A percentile compares a stretch with the other conserved stretches of the same genome.
Evolutionary conservation across 441 rosid genomes (phyloP).

Genomic region (Oxalis stricta): DNA sequence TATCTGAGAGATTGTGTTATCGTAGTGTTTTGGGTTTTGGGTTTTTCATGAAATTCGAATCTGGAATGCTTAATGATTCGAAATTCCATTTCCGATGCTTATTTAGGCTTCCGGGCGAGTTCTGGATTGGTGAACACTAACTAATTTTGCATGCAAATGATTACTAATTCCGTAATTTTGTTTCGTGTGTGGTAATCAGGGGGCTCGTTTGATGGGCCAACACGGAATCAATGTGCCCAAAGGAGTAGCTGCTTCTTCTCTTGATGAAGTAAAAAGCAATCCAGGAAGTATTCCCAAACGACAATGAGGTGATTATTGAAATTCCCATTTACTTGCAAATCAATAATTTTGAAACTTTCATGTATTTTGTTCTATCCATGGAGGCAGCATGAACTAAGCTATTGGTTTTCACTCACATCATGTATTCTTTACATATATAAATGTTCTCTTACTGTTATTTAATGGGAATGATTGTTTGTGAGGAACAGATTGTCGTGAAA

Average conservation of each 20-base stretch:
- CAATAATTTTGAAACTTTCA: neutral
- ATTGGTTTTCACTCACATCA: no score
- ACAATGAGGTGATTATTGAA: constrained; percentile 39
- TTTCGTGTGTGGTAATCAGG: constrained; percentile 24
- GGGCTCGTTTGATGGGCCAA: constrained; percentile 88
- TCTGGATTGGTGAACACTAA: neutral
- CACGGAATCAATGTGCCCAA: constrained; percentile 83
- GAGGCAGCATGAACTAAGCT: no score
- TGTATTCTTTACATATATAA: no score
- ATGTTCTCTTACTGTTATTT: neutral
- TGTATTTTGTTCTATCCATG: neutral
- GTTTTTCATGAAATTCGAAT: neutral
- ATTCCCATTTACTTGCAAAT: neutral
- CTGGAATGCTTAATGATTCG: no score
- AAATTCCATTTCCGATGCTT: no score
- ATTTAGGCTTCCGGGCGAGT: no score
- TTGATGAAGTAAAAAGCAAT: constrained; percentile 58
- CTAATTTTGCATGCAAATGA: neutral
- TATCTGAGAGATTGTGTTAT: neutral
- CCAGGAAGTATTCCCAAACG: constrained; percentile 43
- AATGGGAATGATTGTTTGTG: neutral
- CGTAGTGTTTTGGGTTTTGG: neutral
- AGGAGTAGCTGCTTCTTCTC: constrained; percentile 71
- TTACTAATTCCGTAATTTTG: constrained; percentile 7
- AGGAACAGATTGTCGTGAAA: constrained; percentile 76